A percentile compares a stretch with the other conserved stretches of the same genome.
Conservation (phyloP, 352 stramenopile species). For the Phytophthora fragariaefolia region DNA sequence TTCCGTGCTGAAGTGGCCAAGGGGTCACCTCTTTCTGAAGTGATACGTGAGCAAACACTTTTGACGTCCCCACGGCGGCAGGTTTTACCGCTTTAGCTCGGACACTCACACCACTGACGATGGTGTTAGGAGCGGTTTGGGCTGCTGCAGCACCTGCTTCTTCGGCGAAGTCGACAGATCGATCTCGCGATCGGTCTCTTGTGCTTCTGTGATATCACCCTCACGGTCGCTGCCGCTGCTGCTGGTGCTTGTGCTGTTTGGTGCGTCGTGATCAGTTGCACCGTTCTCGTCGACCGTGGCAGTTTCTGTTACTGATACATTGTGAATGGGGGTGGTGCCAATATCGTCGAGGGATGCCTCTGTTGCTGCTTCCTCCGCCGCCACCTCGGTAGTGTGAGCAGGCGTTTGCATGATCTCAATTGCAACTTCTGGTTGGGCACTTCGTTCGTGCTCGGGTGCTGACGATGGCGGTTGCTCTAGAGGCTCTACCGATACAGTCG, state of each 20-base stretch:
- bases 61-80: conserved; percentile 14
- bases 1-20: conserved; percentile 23
- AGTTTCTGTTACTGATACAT: conserved; percentile 53
- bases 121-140: conserved; percentile 51
- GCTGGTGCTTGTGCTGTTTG: conserved; percentile 41
- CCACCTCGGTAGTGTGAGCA: conserved; percentile 26
- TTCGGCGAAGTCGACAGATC: conserved; percentile 38
- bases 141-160: conserved; percentile 52
- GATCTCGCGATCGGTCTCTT: conserved; percentile 27
- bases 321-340: conserved; percentile 51
- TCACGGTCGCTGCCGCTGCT: conserved; percentile 36
- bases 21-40: neutral
- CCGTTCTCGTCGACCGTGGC: conserved; percentile 25
- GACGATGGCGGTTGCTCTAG: conserved; percentile 16
- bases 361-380: conserved; percentile 23
- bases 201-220: conserved; percentile 21
- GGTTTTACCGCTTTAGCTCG: conserved; percentile 26
- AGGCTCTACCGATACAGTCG: conserved; percentile 24
- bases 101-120: conserved; percentile 63
- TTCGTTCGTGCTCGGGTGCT: conserved; percentile 32
- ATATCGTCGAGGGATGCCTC: conserved; percentile 48
- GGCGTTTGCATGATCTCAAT: conserved; percentile 46
- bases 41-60: conserved; percentile 14
- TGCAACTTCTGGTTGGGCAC: conserved; percentile 42
- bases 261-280: conserved; percentile 32